These are phyloP conservation scores for Debaryomyces singareniensis DNA, from an alignment of 1,139 yeast species.

Conservation along the genomic window DNA sequence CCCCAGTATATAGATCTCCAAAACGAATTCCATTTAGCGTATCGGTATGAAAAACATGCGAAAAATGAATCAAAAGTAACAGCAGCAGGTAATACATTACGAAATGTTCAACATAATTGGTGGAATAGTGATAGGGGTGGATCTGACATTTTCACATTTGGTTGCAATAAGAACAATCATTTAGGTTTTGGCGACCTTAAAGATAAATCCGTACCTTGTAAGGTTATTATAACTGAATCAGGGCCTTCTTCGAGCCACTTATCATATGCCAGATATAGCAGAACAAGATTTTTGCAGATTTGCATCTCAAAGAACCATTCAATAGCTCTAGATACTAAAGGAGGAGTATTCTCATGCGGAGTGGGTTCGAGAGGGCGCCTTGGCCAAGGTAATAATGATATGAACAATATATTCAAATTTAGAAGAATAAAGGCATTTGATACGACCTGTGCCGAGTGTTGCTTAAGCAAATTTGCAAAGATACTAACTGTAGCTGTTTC, in stretches of 20 bases:
- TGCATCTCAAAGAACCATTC: constrained; percentile 65
- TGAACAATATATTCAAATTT: constrained; percentile 31
- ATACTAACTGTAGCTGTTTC: constrained; percentile 47
- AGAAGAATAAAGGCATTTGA: constrained; percentile 24
- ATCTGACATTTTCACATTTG: constrained; percentile 56
- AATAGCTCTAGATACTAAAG: constrained; percentile 49
- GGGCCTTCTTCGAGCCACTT: constrained; percentile 15
- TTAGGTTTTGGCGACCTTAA: constrained; percentile 67
- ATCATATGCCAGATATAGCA: no score
- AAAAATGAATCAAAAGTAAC: constrained; percentile 1
- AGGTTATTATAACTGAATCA: constrained; percentile 9
- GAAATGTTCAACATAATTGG: constrained; percentile 13
- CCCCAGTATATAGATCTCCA: constrained; percentile 39
- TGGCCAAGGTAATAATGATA: constrained; percentile 45
- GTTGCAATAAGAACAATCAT: constrained; percentile 60
- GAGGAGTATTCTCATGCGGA: constrained; percentile 57
- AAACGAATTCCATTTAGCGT: constrained; percentile 16
- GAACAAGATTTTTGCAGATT: constrained; percentile 40
- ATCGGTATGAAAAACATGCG: constrained; percentile 12
- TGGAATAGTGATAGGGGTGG: constrained; percentile 45
- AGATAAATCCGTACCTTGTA: constrained; percentile 39
- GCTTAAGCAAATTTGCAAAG: constrained; percentile 11
- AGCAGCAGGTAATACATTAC: constrained; percentile 4
- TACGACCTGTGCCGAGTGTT: constrained; percentile 13
- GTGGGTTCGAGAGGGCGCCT: constrained; percentile 66